Base-by-base conservation (phyloP, 768 basidiomycete genomes). In the Hypsizygus marmoreus region DNA sequence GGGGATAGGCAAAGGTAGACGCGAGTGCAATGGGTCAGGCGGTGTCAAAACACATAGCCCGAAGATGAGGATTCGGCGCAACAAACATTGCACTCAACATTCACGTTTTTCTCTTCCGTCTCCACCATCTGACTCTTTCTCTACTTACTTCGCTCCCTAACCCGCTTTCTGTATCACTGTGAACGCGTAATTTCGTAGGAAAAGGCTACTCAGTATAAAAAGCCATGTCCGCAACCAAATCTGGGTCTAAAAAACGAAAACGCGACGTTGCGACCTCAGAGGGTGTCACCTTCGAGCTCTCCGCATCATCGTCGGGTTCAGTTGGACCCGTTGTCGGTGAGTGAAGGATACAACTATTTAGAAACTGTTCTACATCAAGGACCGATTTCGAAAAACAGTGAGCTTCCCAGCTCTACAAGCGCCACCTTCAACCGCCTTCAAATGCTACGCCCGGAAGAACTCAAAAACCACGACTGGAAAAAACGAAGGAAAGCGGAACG, bases 391-490 rank as follows among this genome's bases (percentile, higher is more conserved):
- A 22, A 10, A 14, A 36, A 28, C 53, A 86, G 84, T 71, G 22
- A 77, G 72, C 53, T 91, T 87, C 63, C 89, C 89, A 31, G 79
- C 80, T 4, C 57, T 88, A 20, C 67, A 77, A 35, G 75, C 86
- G 12, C 76, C 85, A 2, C 54, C 69, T 43, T 69, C 73, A 12
- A 89, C 80, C 2, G 55, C 80, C 13, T 91, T 91, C 62, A 67
- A 71, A 50, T 77, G 80, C 56, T 91, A 86, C 62, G 62, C 69
- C 8, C 68, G 59, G 33, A 80, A 77, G 40, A 74, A 65, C 51
- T 56, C 62, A 45, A 74, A 70, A 58, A 62, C 59, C 23, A 37
- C 46, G 40, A 53, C 42, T 45, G 30, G 44, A 6, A 51, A 49
- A 37, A 50, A 60, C 38, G 56, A 63, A 37, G 62, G 36, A 24